Evolutionary conservation across 768 basidiomycete species (phyloP), one percentile per base, ranked within the genome.

Genomic region (Amanita jacksonii): DNA sequence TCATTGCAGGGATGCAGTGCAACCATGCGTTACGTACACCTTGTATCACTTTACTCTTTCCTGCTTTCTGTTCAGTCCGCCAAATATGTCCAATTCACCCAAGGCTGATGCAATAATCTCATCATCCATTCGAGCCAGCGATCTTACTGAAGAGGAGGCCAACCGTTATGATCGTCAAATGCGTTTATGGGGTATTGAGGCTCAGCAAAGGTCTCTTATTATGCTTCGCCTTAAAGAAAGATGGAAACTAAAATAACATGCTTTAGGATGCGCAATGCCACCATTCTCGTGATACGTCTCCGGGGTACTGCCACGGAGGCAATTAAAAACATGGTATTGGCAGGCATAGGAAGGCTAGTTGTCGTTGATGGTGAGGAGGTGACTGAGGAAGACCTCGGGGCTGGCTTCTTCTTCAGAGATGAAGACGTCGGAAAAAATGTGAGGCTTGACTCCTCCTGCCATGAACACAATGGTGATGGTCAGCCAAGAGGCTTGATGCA

Each of bases 111-210:
- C 16, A n/a, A 20, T 2, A 24, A n/a, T 12, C 20, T 47, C 38
- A n/a, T 50, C 52, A 48, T 38, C 51, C 48, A 46, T 53, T 41
- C 59, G 64, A 30, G 60, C 72, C n/a, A 65, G 67, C 39, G 64
- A 71, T 46, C 73, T 84, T 41, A 83, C 82, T 37, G 82, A 85
- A 64, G 82, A 83, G 67, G 67, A 70, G 60, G 63, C 65, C 18
- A 88, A 85, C 10, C 73, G 96, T 19, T 96, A 98, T 61, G 96
- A 98, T 61, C 81, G 94, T 20, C 93, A 98, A 62, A 96, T 98
- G 68, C 79, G 94, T 23, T 66, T 97, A 53, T 99, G 96, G 96
- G 96, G 96, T 35, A 77, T 97, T 32, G 96, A 97, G 60, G 96
- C 96, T 27, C 96, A 99, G 60, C 90, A 96, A 64, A 76, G 85